phyloP scores from a whole-genome alignment of 2,329 filamentous ascomycete genomes.

The Pseudogymnoascus verrucosus region DNA sequence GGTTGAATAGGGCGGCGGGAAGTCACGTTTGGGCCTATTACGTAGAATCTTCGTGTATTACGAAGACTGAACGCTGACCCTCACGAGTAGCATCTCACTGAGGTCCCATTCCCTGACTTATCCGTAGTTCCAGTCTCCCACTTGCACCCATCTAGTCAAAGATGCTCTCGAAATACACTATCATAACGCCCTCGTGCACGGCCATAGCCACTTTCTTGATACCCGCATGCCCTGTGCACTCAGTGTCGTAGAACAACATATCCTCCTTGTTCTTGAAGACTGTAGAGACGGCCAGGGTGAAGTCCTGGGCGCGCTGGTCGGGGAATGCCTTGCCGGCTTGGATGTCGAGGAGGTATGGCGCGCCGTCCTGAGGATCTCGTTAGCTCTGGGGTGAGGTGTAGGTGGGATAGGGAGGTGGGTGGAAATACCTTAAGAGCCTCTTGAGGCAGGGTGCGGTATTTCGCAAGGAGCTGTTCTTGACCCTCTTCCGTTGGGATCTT shows the following conservation, averaged over 20 bases:
- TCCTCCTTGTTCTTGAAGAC: constrained; percentile 47
- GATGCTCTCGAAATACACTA: constrained; percentile 14
- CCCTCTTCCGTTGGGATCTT: constrained; percentile 41
- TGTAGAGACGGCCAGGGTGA: constrained; percentile 43
- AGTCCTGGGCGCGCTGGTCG: constrained; percentile 45
- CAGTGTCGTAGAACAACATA: constrained; percentile 49
- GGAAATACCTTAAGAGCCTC: constrained; percentile 35
- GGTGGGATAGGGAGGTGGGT: neutral
- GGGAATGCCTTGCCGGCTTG: constrained; percentile 39
- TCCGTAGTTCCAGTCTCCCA: too few species aligned
- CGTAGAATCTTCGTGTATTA: too few species aligned
- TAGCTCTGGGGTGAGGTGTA: neutral
- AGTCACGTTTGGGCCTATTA: too few species aligned
- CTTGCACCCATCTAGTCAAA: neutral
- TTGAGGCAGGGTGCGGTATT: constrained; percentile 27
- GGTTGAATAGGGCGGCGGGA: too few species aligned
- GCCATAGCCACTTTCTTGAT: constrained; percentile 31
- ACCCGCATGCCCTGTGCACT: constrained; percentile 44
- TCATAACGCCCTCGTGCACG: constrained; percentile 17
- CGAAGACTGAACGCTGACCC: too few species aligned
- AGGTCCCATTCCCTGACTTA: too few species aligned
- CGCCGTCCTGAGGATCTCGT: constrained; percentile 38
- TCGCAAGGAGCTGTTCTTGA: constrained; percentile 34
- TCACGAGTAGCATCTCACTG: too few species aligned
- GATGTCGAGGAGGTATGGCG: constrained; percentile 46